These are phyloP conservation scores for Candida silvicultrix DNA, from an alignment of 805 yeast genomes.

Conservation along the genomic window DNA sequence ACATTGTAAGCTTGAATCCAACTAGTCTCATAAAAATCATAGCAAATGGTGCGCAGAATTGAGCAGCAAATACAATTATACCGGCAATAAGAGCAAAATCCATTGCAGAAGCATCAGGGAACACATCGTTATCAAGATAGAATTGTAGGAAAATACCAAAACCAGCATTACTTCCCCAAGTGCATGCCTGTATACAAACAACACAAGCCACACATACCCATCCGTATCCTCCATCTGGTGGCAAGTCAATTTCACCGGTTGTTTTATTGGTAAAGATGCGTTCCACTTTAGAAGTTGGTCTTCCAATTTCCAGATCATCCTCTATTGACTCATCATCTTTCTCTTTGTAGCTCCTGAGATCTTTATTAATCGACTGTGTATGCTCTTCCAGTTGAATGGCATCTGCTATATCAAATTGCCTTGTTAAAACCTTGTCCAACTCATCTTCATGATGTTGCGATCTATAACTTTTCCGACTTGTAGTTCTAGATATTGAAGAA, in stretches of 20 bases:
- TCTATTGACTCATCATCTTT: background rate
- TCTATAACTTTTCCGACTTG: background rate
- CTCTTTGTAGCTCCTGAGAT: background rate
- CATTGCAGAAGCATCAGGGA: slow-evolving; percentile 46
- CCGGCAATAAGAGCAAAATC: slow-evolving; percentile 71
- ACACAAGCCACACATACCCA: slow-evolving; percentile 56
- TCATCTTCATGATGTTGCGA: background rate
- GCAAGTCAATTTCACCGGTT: slow-evolving; percentile 29
- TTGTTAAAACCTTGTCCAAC: background rate
- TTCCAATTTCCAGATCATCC: background rate
- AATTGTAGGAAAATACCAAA: slow-evolving; percentile 59
- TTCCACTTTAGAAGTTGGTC: slow-evolving; percentile 8
- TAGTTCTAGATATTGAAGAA: background rate
- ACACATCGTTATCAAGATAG: slow-evolving; percentile 44
- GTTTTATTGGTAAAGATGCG: slow-evolving; percentile 29
- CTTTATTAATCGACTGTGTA: background rate
- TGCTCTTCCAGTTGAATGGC: background rate
- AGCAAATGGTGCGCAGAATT: slow-evolving; percentile 53
- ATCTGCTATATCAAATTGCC: background rate
- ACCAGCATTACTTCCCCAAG: slow-evolving; percentile 67
- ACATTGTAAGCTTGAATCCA: slow-evolving; percentile 43
- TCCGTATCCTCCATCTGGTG: slow-evolving; percentile 66
- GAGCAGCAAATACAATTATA: slow-evolving; percentile 47
- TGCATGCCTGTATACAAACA: slow-evolving; percentile 43
- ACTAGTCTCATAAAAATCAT: slow-evolving; percentile 39